Base-by-base conservation (phyloP, 1,139 yeast species). In the Arxiozyma telluris region DNA sequence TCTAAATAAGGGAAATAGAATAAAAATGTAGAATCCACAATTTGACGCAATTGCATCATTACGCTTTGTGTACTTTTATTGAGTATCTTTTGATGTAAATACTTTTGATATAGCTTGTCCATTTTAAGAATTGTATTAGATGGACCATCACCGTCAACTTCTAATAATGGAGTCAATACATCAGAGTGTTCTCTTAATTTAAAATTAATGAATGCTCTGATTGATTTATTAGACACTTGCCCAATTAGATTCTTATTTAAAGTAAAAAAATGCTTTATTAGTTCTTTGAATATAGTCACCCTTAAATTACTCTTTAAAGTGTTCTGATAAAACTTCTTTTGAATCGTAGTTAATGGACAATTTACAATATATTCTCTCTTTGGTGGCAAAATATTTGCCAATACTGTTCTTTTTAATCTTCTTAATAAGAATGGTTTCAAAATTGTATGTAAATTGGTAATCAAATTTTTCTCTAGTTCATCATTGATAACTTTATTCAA, bases 311-410 rank as follows among this genome's bases (percentile, higher is more conserved):
- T 76, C 50, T 75, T 69, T 49, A 89, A 68, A 0, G 87, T 82
- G 51, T 76, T 80, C 51, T 76, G 71, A 66, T 90, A 89, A n/a
- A 89, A 70, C 27, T 74, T 75, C 45, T 76, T 76, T 68, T 93
- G 98, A 43, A 76, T 66, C 0, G 74, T 70, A 0, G 91, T 79
- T 56, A 93, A 68, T 2, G 85, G 81, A 6, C 89, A 80, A 66
- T 87, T 90, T 3, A 93, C 75, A 50, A 88, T 77, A 63, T 89
- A 91, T 68, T 93, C 98, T 59, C 93, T 82, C 68, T 93, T 93
- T 1, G 93, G 87, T 0, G 97, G 98, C 55, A 93, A 73, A 50
- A 70, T 73, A 27, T 60, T 61, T 18, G 82, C 78, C 38, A 82
- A 71, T 0, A 88, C 97, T 55, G 82, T 85, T 51, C 76, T 76